phyloP scores from a whole-genome alignment of 306 rosid species.

The Lagenaria siceraria region DNA sequence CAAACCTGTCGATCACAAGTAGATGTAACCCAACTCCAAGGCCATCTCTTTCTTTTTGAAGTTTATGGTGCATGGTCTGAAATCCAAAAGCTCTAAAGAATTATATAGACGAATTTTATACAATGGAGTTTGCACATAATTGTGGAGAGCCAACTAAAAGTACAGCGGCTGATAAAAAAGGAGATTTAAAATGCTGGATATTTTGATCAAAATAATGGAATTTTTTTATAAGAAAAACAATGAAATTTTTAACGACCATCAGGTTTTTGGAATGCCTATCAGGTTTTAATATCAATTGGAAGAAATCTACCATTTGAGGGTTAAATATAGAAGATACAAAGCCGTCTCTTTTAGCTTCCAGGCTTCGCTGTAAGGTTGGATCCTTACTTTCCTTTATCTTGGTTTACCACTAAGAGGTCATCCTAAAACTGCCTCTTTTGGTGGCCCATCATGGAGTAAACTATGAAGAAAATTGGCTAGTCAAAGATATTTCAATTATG shows the following conservation, averaged over 20 bases:
- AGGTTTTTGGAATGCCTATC: not conserved
- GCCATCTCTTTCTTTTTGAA: conserved; percentile 37
- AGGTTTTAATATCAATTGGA: not conserved
- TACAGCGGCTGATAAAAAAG: not conserved
- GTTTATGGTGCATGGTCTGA: conserved; percentile 55
- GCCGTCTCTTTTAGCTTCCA: not conserved
- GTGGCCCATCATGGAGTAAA: not conserved
- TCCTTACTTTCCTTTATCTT: not conserved
- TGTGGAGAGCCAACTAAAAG: not conserved
- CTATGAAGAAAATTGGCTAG: not conserved
- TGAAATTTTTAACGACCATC: not conserved
- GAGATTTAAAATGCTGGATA: not conserved
- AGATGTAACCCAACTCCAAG: conserved; percentile 39
- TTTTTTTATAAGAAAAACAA: not conserved
- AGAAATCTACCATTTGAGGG: not conserved
- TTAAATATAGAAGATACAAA: not conserved
- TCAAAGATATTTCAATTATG: not conserved
- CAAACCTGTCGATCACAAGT: conserved; percentile 80
- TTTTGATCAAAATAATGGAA: not conserved
- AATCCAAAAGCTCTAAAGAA: conserved; percentile 3
- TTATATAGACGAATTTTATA: not conserved
- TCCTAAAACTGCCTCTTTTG: not conserved
- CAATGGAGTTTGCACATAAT: not conserved
- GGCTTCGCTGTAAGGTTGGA: not conserved
- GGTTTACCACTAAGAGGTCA: not conserved